Base-by-base conservation (phyloP, 2,329 filamentous ascomycete genomes). In the Hymenoscyphus repandus region DNA sequence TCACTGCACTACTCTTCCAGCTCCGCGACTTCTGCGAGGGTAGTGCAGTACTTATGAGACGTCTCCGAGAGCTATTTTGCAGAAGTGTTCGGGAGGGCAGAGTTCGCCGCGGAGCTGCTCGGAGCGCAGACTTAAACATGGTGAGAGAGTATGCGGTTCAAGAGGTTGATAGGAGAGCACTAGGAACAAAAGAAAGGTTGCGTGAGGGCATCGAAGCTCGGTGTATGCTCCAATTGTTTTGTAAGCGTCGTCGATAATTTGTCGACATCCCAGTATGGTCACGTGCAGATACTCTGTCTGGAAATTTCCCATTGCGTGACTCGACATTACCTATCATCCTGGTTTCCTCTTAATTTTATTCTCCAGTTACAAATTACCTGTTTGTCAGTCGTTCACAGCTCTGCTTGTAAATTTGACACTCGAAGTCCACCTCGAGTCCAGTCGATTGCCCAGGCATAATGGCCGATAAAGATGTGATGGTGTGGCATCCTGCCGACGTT, bases 1-100 rank as follows among this genome's bases (percentile, higher is more conserved):
- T 80, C 62, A 80, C 68, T 3, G 77, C 77, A 46, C 83, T 77
- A 68, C 83, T 86, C 78, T 91, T 95, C 88, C 89, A 96, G 67
- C 83, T 87, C 68, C 89, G 75, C 62, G 82, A 82, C 72, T 83
- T 88, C 64, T 80, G 74, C 58, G 81, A 75, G 3, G 85, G 73
- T 49, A 77, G 72, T 55, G 71, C 66, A 49, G 79, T 80, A 50
- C 77, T 80, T 56, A 75, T 70, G 55, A 79, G 75, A 57, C 79
- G 74, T 56, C 77, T 71, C 42, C 73, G 41, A 20, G 56, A 47
- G 34, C 40, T 47, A 18, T 53, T 40, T 31, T 46, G 48, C 18
- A 58, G 34, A 18, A 51, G 27, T 32, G 50, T 51, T 53, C 49
- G 55, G 31, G 58, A 55, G 7, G 51, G 47, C 11, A 56, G 12